Conservation (phyloP, 345 rosid genomes). For the rapeseed (Brassica napus) region Da-Ae NC_063445.1:2279501-2280000, state of each 20-base stretch:
- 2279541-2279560: constrained; percentile 7
- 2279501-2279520: constrained; percentile 78
- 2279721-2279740: too few relatives aligned
- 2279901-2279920: neutral
- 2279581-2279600: neutral
- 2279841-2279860: constrained; percentile 88
- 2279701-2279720: too few relatives aligned
- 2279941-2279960: constrained; percentile 71
- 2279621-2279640: constrained; percentile 88
- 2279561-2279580: constrained; percentile 5
- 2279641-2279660: constrained; percentile 73
- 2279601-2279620: constrained; percentile 52
- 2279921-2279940: neutral
- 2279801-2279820: constrained; percentile 93
- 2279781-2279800: constrained; percentile 98
- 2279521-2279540: constrained; percentile 63
- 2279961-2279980: constrained; percentile 97
- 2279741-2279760: neutral
- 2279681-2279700: constrained; percentile 99
- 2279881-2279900: constrained; percentile 5
- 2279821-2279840: constrained; percentile 91
- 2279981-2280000: constrained; percentile 64
- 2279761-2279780: constrained; percentile 83
- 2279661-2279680: constrained; percentile 83
- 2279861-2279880: constrained; percentile 1